phyloP scores from a whole-genome alignment of 768 basidiomycete genomes.

The Strobilomyces confusus region DNA sequence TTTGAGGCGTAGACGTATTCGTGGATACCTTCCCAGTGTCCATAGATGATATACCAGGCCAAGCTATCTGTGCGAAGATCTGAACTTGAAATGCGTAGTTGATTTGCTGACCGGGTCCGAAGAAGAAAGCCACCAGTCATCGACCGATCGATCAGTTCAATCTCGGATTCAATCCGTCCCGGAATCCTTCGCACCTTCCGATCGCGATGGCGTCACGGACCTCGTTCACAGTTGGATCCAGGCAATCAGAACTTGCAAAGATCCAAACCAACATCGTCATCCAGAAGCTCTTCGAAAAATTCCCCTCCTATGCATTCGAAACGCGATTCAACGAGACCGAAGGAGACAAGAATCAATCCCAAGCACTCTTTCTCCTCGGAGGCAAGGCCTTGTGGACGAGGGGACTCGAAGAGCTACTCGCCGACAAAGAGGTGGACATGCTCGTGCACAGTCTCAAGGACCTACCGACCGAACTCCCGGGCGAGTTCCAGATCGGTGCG shows the following conservation, averaged over 20 bases:
- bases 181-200: not conserved
- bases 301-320: conserved; percentile 48
- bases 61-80: not conserved
- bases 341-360: conserved; percentile 88
- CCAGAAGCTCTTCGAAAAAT: conserved; percentile 52
- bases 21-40: not conserved
- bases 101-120: not conserved
- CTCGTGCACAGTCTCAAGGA: conserved; percentile 93
- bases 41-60: not conserved
- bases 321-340: conserved; percentile 65
- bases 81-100: not conserved
- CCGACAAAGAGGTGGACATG: conserved; percentile 74
- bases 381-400: conserved; percentile 96
- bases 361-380: conserved; percentile 83
- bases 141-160: not conserved
- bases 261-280: conserved; percentile 84
- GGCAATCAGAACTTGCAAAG: conserved; percentile 84
- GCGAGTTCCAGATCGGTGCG: conserved; percentile 80
- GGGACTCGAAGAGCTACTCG: conserved; percentile 85
- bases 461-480: conserved; percentile 82
- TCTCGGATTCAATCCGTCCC: not conserved
- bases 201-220: conserved; percentile 29
- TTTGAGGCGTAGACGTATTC: conserved; percentile 26
- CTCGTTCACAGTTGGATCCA: conserved; percentile 75
- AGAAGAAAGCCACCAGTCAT: not conserved